These are phyloP conservation scores for Thielaviopsis populi DNA, from an alignment of 2,329 filamentous ascomycete species.

Conservation along the genomic window DNA sequence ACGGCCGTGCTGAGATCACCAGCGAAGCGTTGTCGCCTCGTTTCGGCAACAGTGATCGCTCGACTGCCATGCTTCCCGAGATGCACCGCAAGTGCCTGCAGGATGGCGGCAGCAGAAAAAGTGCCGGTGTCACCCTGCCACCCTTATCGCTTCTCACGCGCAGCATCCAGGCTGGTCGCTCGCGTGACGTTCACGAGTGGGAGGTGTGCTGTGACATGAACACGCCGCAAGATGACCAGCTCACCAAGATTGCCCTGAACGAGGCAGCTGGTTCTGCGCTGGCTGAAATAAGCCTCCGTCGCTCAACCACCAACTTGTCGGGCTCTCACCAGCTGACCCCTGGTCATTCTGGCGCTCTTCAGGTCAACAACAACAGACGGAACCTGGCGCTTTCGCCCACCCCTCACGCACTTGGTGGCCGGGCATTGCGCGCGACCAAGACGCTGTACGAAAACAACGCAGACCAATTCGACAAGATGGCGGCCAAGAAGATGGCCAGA, in stretches of 20 bases:
- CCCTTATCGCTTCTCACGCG: slow-evolving; percentile 38
- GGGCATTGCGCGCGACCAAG: slow-evolving; percentile 25
- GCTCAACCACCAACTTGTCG: slow-evolving; percentile 40
- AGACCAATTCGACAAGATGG: slow-evolving; percentile 40
- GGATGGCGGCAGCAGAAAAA: slow-evolving; percentile 52
- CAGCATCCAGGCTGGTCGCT: slow-evolving; percentile 49
- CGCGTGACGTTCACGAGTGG: slow-evolving; percentile 78
- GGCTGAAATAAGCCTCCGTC: slow-evolving; percentile 65
- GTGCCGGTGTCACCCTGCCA: slow-evolving; percentile 42
- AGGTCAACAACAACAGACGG: slow-evolving; percentile 7
- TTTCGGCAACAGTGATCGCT: slow-evolving; percentile 30
- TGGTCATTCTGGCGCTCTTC: neutral
- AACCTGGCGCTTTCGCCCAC: slow-evolving; percentile 12
- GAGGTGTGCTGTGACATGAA: slow-evolving; percentile 80
- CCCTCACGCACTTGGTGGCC: slow-evolving; percentile 19
- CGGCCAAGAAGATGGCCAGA: neutral
- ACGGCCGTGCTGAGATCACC: slow-evolving; percentile 80
- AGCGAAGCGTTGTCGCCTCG: slow-evolving; percentile 56
- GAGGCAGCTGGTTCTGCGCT: slow-evolving; percentile 66
- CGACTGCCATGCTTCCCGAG: slow-evolving; percentile 29
- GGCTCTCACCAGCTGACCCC: slow-evolving; percentile 5
- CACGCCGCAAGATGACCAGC: slow-evolving; percentile 46
- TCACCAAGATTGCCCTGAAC: slow-evolving; percentile 67
- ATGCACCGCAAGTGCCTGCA: slow-evolving; percentile 26
- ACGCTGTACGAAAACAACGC: slow-evolving; percentile 18